Base-by-base conservation (phyloP, 2,329 filamentous ascomycete species). In the Chrysosporium queenslandicum region DNA sequence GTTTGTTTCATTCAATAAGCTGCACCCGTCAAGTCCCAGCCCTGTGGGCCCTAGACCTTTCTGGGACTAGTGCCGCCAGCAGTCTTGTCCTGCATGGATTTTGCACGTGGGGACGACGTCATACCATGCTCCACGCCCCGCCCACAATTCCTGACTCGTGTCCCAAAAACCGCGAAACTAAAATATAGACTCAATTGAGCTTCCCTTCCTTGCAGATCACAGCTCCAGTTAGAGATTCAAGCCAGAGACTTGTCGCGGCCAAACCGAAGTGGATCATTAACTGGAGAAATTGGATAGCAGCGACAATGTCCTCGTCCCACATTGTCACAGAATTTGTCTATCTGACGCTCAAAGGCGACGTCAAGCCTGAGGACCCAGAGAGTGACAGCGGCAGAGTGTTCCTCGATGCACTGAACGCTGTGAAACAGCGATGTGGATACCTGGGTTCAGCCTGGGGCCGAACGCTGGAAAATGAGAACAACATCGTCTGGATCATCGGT, bases 401-500 rank as follows among this genome's bases (percentile, higher is more conserved):
- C 16, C 52, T 65, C 14, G 43, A 59, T 3, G 48, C 64, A 18
- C 61, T 70, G 46, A 53, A 59, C 23, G 53, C 60, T 12, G 62
- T 61, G 1, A 64, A 66, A 54, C 56, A 63, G 6, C 64, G 68
- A 14, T 65, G 61, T 53, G 68, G 66, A 29, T 62, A 70, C 47
- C 39, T 62, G 8, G 55, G 56, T 25, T 70, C 68, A 0, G 59
- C 60, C 9, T 71, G 69, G 69, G 69, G 69, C 2, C 58, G 66
- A 18, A 61, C 65, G 12, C 50, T 60, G 14, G 69, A 71, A 50
- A 68, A 71, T 48, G 57, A 64, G 49, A 64, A 58, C 11, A 52
- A 61, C 2, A 51, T 71, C 16, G 63, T 69, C 25, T 71, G 67
- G 67, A 63, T 63, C 5, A 59, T 70, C 51, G 63, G 69, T 71